phyloP scores from a whole-genome alignment of 306 rosid species.

The Arachis hypogaea region DNA sequence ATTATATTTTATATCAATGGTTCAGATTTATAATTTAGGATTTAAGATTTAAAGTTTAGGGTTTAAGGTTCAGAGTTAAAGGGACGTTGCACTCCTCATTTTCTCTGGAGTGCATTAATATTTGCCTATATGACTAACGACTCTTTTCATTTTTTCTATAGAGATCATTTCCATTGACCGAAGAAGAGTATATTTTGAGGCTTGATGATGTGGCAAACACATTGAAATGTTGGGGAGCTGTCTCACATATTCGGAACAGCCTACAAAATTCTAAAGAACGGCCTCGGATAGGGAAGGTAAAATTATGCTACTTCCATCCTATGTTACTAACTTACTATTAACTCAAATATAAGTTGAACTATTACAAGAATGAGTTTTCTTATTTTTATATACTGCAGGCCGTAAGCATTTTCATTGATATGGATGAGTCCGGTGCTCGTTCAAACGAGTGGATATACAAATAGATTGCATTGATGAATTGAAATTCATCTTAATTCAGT shows the following conservation, averaged over 20 bases:
- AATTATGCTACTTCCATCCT: slow-evolving; percentile 27
- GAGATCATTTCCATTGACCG: slow-evolving; percentile 95
- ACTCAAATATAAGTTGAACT: neutral
- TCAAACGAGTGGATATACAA: slow-evolving; percentile 94
- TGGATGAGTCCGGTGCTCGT: slow-evolving; percentile 93
- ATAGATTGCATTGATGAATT: slow-evolving; percentile 46
- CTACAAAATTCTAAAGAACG: slow-evolving; percentile 76
- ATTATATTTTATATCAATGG: too few relatives aligned
- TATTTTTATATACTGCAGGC: slow-evolving; percentile 63
- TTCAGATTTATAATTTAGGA: too few relatives aligned
- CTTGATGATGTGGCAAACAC: slow-evolving; percentile 91
- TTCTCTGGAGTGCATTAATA: too few relatives aligned
- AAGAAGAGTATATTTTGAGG: slow-evolving; percentile 95
- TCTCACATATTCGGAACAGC: slow-evolving; percentile 94
- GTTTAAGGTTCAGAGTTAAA: too few relatives aligned
- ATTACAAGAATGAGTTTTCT: neutral
- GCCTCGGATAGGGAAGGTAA: slow-evolving; percentile 97
- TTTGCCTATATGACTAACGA: neutral
- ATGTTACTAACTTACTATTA: neutral
- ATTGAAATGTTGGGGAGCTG: slow-evolving; percentile 98
- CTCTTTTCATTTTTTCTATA: slow-evolving; percentile 28
- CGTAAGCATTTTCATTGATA: slow-evolving; percentile 93
- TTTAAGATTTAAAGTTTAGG: too few relatives aligned
- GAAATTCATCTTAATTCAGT: slow-evolving; percentile 16
- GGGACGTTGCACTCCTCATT: too few relatives aligned